Conservation (phyloP, 2,329 filamentous ascomycete species). For the Colletotrichum limetticola region DNA sequence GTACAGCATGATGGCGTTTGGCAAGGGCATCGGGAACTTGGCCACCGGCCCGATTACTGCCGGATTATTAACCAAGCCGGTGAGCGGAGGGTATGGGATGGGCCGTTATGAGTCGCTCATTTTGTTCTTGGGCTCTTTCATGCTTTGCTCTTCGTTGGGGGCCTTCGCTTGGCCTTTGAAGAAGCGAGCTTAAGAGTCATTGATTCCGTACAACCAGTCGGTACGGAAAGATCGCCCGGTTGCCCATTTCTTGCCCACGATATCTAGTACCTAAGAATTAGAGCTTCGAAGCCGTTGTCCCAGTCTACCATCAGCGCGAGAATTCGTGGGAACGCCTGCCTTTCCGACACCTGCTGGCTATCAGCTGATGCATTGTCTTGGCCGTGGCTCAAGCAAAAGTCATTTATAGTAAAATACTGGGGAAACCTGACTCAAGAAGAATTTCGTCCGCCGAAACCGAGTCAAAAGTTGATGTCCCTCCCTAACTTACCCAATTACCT, state of each 20-base stretch:
- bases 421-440: background rate
- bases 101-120: constrained; percentile 28
- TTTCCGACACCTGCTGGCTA: no score
- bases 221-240: no score
- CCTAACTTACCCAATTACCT: no score
- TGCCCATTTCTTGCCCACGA: no score
- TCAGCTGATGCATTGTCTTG: background rate
- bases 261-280: background rate
- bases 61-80: constrained; percentile 32
- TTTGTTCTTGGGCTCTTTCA: constrained; percentile 29
- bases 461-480: no score
- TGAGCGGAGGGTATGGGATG: constrained; percentile 27
- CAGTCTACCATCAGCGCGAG: background rate
- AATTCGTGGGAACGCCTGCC: no score
- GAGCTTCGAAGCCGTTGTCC: background rate
- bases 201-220: no score
- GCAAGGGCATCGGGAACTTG: constrained; percentile 43
- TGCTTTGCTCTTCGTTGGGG: constrained; percentile 29
- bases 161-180: constrained; percentile 28
- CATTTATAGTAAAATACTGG: background rate
- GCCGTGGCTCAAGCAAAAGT: background rate
- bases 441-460: no score
- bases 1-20: constrained; percentile 43
- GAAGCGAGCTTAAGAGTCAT: background rate
- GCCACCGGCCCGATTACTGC: constrained; percentile 41